phyloP scores from a whole-genome alignment of 352 stramenopile genomes.

The Pythium utonaiense region DNA sequence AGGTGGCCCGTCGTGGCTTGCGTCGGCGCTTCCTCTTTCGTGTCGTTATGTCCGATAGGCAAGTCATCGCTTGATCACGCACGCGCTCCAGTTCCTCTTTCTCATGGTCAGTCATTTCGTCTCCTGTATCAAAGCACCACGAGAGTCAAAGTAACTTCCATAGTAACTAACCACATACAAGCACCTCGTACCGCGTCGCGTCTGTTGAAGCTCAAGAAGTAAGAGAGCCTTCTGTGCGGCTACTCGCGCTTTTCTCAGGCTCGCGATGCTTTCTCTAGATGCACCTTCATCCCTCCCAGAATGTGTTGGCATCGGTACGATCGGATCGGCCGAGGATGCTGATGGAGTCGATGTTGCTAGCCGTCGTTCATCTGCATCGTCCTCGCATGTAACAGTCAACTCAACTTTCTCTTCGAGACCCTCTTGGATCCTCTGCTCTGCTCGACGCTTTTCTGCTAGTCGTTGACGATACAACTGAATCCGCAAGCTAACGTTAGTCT shows the following conservation, averaged over 20 bases:
- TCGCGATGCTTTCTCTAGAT: no score
- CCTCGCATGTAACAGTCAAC: background rate
- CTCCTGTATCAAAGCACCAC: background rate
- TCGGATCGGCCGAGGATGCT: no score
- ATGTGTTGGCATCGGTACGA: no score
- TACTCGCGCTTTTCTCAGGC: background rate
- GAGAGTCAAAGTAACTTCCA: background rate
- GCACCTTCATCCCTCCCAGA: no score
- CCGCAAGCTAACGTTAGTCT: background rate
- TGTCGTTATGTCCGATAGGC: background rate
- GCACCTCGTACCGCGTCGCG: slow-evolving; percentile 13
- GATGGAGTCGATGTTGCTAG: background rate
- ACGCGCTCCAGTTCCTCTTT: background rate
- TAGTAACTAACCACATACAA: background rate
- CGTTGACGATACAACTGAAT: slow-evolving; percentile 1
- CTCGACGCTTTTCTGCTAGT: slow-evolving; percentile 3
- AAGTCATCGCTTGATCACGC: background rate
- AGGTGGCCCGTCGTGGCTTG: background rate
- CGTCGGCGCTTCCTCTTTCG: slow-evolving; percentile 13
- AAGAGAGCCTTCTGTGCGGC: slow-evolving; percentile 23
- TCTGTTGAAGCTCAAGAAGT: slow-evolving; percentile 17
- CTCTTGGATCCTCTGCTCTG: slow-evolving; percentile 8
- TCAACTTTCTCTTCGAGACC: background rate
- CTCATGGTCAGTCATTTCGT: background rate
- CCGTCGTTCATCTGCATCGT: background rate